These are phyloP conservation scores for Dendrobium officinale DNA, from an alignment of 106 monocot genomes.

Conservation along the genomic window DNA sequence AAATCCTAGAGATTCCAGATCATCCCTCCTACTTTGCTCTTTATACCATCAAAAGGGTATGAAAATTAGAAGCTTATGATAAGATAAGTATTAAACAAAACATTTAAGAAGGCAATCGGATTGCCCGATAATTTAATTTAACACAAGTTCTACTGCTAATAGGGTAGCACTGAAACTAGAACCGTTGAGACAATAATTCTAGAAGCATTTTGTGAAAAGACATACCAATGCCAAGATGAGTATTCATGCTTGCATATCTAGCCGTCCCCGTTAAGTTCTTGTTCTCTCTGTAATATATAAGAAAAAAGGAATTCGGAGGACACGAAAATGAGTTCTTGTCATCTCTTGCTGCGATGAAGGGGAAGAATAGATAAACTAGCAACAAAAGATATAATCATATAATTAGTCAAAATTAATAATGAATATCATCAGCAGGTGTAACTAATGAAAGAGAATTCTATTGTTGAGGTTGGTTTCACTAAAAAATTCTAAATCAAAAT, in stretches of 20 bases:
- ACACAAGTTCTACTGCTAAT: background rate
- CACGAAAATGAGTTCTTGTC: background rate
- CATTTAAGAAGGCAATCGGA: background rate
- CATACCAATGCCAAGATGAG: constrained; percentile 53
- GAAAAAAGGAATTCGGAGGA: background rate
- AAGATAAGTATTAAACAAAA: background rate
- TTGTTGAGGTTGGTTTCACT: background rate
- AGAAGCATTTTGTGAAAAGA: background rate
- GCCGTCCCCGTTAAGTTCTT: constrained; percentile 52
- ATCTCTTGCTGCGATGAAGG: background rate
- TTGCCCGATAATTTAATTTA: background rate
- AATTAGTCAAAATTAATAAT: background rate
- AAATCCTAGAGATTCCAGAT: constrained; percentile 48
- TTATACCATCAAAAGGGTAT: background rate
- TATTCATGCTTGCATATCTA: constrained; percentile 50
- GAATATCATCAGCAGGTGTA: background rate
- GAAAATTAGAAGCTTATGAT: background rate
- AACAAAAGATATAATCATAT: background rate
- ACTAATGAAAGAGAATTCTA: background rate
- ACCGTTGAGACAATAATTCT: background rate
- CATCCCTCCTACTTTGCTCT: constrained; percentile 54
- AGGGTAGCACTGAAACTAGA: background rate
- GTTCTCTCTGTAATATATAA: constrained; percentile 32
- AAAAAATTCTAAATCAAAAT: background rate
- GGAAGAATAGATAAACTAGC: background rate